A percentile compares a stretch with the other conserved stretches of the same genome.
Evolutionary conservation across 1,139 yeast genomes (phyloP).

Genomic region (Yamadazyma taylorii): DNA sequence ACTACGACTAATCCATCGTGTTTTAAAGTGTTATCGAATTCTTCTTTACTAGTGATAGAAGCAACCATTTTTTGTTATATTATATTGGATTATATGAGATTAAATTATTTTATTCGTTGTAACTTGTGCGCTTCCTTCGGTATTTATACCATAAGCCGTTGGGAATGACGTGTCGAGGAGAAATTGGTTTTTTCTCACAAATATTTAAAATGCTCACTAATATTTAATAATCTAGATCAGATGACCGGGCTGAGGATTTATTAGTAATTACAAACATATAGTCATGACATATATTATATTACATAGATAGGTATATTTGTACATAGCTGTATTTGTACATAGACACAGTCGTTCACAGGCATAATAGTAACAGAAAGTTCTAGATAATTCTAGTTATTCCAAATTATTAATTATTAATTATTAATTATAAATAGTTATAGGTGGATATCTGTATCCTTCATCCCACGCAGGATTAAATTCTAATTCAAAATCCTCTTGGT

Average conservation of each 20-base stretch:
- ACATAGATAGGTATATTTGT: neutral
- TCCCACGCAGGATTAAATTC: slow-evolving; percentile 7
- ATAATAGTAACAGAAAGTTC: neutral
- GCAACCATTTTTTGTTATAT: slow-evolving; percentile 35
- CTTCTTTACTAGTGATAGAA: slow-evolving; percentile 33
- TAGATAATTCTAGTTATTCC: slow-evolving; percentile 2
- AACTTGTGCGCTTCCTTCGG: too few species aligned
- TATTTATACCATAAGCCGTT: too few species aligned
- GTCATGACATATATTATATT: too few species aligned
- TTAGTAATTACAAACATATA: too few species aligned
- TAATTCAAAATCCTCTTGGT: slow-evolving; percentile 7
- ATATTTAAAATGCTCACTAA: too few species aligned
- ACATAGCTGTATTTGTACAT: neutral
- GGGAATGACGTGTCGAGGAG: too few species aligned
- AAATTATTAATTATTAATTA: slow-evolving; percentile 5
- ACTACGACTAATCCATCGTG: slow-evolving; percentile 67
- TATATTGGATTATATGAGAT: too few species aligned
- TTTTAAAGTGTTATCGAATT: slow-evolving; percentile 60
- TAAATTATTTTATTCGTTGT: too few species aligned
- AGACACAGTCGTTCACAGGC: neutral
- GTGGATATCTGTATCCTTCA: slow-evolving; percentile 9
- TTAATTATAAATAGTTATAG: slow-evolving; percentile 11
- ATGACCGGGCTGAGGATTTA: too few species aligned
- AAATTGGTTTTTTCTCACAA: too few species aligned
- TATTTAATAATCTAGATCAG: too few species aligned